phyloP scores from a whole-genome alignment of 192 early-diverging fungal genomes.

The Diversispora eburnea region DNA sequence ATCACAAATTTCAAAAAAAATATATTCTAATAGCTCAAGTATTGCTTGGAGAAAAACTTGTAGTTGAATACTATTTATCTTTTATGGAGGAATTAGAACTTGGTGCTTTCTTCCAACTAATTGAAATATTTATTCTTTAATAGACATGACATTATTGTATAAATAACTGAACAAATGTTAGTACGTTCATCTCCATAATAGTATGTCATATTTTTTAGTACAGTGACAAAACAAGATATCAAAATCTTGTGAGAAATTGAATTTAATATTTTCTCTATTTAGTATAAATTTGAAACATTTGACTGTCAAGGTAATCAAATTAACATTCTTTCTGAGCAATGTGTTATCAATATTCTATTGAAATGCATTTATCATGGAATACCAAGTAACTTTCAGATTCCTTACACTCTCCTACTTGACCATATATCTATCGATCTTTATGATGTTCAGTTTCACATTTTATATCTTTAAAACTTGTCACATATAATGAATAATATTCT shows the following conservation, averaged over 20 bases:
- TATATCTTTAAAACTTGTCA: constrained; percentile 1
- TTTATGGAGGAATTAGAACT: too few species aligned
- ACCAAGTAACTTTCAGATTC: constrained; percentile 15
- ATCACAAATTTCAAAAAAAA: too few species aligned
- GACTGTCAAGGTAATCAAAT: constrained; percentile 6
- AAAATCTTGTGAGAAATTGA: too few species aligned
- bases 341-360: constrained; percentile 15
- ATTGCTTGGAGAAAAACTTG: too few species aligned
- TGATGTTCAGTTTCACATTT: constrained; percentile 11
- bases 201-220: constrained; percentile 13
- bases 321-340: not conserved
- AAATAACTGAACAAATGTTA: constrained; percentile 10
- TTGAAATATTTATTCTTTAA: constrained; percentile 20
- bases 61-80: too few species aligned
- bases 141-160: constrained; percentile 21
- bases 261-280: constrained; percentile 9
- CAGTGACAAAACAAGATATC: too few species aligned
- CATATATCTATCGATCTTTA: constrained; percentile 12
- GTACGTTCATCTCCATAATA: not conserved
- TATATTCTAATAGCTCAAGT: too few species aligned
- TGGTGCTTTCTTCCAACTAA: not conserved
- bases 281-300: constrained; percentile 14
- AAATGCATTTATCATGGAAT: constrained; percentile 21
- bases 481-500: too few species aligned
- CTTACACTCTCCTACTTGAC: constrained; percentile 8